These are phyloP conservation scores for Suhomyces choctaworum DNA, from an alignment of 1,139 yeast genomes.

Conservation along the genomic window DNA sequence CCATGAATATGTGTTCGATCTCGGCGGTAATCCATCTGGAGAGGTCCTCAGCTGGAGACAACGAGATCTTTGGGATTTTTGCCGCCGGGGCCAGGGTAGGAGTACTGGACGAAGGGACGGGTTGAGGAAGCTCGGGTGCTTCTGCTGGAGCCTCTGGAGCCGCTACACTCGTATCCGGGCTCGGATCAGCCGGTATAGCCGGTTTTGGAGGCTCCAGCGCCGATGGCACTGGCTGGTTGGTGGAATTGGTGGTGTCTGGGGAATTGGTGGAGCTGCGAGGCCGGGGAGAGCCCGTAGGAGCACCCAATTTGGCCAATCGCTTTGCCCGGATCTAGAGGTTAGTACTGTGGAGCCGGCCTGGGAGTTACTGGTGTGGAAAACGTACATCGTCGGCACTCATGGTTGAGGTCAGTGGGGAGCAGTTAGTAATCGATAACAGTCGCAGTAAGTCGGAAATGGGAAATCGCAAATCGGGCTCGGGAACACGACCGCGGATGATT, in stretches of 20 bases:
- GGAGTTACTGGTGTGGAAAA: too few species aligned
- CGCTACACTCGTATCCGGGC: neutral
- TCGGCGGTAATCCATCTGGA: constrained; percentile 32
- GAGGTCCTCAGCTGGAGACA: constrained; percentile 21
- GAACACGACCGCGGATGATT: too few species aligned
- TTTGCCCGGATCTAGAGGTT: constrained; percentile 51
- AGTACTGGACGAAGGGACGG: neutral
- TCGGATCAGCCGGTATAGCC: neutral
- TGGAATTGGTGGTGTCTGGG: neutral
- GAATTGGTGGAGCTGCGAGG: neutral
- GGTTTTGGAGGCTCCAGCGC: neutral
- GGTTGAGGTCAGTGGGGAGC: constrained; percentile 1
- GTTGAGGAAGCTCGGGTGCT: neutral
- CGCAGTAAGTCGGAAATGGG: too few species aligned
- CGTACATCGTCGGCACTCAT: constrained; percentile 27
- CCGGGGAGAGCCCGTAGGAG: constrained; percentile 1
- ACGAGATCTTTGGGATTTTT: constrained; percentile 1
- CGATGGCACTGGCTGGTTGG: too few species aligned
- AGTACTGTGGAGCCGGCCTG: too few species aligned
- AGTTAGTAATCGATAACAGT: neutral
- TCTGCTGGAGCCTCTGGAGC: neutral
- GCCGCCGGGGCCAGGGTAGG: constrained; percentile 1
- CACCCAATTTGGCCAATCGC: constrained; percentile 50
- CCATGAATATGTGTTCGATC: constrained; percentile 43
- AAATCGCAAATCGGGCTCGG: too few species aligned